Conservation (phyloP, 306 rosid genomes). For the Rosa chinensis region DNA sequence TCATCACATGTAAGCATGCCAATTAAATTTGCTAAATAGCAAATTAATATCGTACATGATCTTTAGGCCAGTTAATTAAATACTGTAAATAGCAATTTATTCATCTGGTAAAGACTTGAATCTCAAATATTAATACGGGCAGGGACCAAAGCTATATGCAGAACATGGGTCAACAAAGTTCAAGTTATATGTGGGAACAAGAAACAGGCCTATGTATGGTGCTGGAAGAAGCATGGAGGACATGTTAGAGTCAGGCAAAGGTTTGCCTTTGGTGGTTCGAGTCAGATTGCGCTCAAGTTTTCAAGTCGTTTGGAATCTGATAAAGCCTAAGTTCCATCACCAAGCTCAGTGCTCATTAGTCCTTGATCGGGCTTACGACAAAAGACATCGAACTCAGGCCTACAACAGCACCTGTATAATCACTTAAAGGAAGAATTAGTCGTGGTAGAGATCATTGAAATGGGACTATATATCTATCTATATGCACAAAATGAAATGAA, state of each 20-base stretch:
- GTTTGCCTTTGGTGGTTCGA: constrained; percentile 49
- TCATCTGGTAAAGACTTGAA: neutral
- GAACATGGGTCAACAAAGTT: constrained; percentile 60
- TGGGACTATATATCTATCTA: neutral
- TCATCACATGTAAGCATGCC: constrained; percentile 45
- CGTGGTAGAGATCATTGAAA: neutral
- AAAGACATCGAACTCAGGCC: constrained; percentile 52
- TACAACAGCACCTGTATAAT: constrained; percentile 56
- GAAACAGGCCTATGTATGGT: constrained; percentile 74
- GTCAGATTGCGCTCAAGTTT: constrained; percentile 45
- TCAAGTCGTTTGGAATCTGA: constrained; percentile 50
- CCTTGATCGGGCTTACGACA: constrained; percentile 46
- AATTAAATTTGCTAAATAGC: neutral
- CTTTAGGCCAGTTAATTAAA: no score
- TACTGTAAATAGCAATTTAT: neutral
- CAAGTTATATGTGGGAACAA: constrained; percentile 43
- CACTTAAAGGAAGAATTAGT: constrained; percentile 2
- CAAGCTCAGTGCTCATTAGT: constrained; percentile 51
- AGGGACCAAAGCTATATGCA: constrained; percentile 66
- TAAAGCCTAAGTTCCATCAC: constrained; percentile 58
- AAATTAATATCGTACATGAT: neutral
- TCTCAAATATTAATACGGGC: neutral
- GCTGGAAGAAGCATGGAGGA: constrained; percentile 93
- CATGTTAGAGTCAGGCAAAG: constrained; percentile 60
- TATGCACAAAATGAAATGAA: neutral